Evolutionary conservation across 2,329 filamentous ascomycete species (phyloP), one percentile per base, ranked within the genome.

Genomic region (Chaetothyriales sp.): DNA sequence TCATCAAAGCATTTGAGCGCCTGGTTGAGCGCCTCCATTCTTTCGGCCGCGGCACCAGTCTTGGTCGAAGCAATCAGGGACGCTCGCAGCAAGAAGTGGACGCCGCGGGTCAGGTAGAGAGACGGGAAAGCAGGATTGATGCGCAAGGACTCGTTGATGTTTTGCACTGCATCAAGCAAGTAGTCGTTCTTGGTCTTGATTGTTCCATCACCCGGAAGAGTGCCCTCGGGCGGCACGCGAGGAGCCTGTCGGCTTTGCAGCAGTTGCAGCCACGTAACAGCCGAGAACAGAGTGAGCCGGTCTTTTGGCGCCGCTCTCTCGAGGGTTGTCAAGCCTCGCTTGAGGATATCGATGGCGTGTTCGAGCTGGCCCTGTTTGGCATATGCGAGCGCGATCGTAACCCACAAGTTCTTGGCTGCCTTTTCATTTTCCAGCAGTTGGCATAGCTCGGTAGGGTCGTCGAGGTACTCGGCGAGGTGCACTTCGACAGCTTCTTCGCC

Each of bases 1-100:
- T 96, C 90, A 57, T 98, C 92, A 64, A 98, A 98, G 55, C 86
- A 87, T 68, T 95, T 95, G 55, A 90, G 73, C 1, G 92, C 89
- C 55, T 84, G 81, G 59, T 87, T 86, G 55, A 95, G 69, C 42
- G 88, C 81, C 59, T 95, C 88, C 48, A 81, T 77, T 64, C 76
- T 71, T 62, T 94, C 87, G 7, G 74, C 72, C 18, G 78, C 79
- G 7, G 77, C 75, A 4, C 76, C 72, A 1, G 77, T 69, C 59
- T 86, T 87, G 1, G 85, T 78, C 0, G 84, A 86, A 0, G 80
- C 77, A 62, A 88, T 84, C 15, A 93, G 72, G 0, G 92, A 95
- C 26, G 93, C 87, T 62, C 86, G 84, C 19, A 98, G 77, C 6
- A 98, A 80, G 53, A 86, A 83, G 44, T 96, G 75, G 32, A 95